These are phyloP conservation scores for Dipteronia dyeriana DNA, from an alignment of 345 rosid species.

Conservation along the genomic window DNA sequence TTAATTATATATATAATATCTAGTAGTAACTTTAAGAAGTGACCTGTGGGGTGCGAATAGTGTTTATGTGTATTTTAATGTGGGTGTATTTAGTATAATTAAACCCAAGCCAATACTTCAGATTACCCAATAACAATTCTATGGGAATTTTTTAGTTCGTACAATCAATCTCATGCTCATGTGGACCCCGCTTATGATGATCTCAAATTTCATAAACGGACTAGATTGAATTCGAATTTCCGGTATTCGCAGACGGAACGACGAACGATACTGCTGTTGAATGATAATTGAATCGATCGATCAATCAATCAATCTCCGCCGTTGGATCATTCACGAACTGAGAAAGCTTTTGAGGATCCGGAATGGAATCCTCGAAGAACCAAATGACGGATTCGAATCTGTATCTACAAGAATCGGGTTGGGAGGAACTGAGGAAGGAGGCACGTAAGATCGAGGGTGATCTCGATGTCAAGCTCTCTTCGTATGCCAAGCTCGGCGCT, in stretches of 20 bases:
- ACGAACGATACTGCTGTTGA: neutral
- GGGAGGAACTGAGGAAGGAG: conserved; percentile 93
- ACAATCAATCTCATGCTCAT: neutral
- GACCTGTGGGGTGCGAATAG: no score
- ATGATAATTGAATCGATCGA: neutral
- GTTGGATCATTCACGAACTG: conserved; percentile 14
- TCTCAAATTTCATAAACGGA: neutral
- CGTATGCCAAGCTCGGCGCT: conserved; percentile 95
- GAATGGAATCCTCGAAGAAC: conserved; percentile 31
- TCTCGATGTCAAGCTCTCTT: conserved; percentile 96
- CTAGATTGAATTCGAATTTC: neutral
- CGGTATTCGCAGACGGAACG: neutral
- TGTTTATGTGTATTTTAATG: neutral
- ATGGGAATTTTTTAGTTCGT: no score
- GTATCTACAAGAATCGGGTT: conserved; percentile 93
- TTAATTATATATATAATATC: no score
- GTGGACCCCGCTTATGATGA: neutral
- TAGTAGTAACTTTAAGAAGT: no score
- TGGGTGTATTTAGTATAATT: neutral
- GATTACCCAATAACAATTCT: neutral
- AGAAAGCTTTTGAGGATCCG: conserved; percentile 19
- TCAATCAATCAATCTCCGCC: conserved; percentile 24
- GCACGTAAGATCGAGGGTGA: conserved; percentile 96
- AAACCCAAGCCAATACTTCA: neutral
- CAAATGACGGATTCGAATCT: conserved; percentile 72